Evolutionary conservation across 2,329 filamentous ascomycete genomes (phyloP), one percentile per base, ranked within the genome.

Genomic region (Sclerotinia subarctica): DNA sequence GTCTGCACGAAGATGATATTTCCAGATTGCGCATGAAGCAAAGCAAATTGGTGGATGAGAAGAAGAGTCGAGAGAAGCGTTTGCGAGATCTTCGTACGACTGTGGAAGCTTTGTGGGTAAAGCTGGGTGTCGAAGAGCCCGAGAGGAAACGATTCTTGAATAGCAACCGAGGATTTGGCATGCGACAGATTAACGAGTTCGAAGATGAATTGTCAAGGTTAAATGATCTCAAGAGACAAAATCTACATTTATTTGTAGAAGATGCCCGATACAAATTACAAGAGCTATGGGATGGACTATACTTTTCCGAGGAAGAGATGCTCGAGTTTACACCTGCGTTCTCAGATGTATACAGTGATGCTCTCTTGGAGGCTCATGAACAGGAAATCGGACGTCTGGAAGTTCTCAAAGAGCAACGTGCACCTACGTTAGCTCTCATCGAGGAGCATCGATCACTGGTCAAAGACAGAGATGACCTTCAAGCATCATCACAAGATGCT

Each of bases 221-320:
- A 59, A 95, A 96, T 73, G 94, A 98, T 78, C 85, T 98, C 69
- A 99, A 99, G 83, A 86, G 91, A 74, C 92, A 99, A 78, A 97
- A 99, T 75, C 84, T 99, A 71, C 94, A 97, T 77, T 80, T 98
- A 5, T 99, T 99, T 75, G 93, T 99, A 15, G 95, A 98, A 78
- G 95, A 99, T 81, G 90, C 94, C 26, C 87, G 96, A 52, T 91
- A 88, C 80, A 92, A 92, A 77, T 85, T 99, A 15, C 94, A 98
- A 78, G 94, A 96, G 76, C 86, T 99, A 0, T 99, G 96, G 95
- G 95, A 99, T 77, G 84, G 88, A 0, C 82, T 99, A 1, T 98
- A 95, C 81, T 94, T 96, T 77, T 97, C 92, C 0, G 95, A 99
- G 77, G 95, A 99, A 76, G 95, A 99, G 81, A 98, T 98, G 94